Conservation (phyloP, 2,329 filamentous ascomycete species). For the Penicillium sclerotigenum region DNA sequence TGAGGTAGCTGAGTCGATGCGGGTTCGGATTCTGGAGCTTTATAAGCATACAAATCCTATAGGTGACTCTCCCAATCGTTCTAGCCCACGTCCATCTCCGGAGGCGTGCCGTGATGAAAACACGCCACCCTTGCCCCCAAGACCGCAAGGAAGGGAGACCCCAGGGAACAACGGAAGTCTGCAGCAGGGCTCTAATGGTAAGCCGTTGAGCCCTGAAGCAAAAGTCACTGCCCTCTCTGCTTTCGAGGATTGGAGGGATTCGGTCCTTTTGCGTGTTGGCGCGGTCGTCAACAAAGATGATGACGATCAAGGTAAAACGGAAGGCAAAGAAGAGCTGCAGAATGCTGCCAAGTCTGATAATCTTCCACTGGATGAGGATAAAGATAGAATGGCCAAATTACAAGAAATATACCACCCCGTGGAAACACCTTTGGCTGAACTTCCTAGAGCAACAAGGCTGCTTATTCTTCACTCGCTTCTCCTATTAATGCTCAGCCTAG, state of each 20-base stretch:
- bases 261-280: conserved; percentile 66
- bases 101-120: conserved; percentile 9
- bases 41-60: conserved; percentile 30
- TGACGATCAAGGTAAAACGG: conserved; percentile 39
- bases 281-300: conserved; percentile 61
- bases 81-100: background rate
- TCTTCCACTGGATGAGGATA: conserved; percentile 24
- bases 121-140: conserved; percentile 11
- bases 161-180: background rate
- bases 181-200: conserved; percentile 8
- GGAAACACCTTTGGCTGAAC: conserved; percentile 53
- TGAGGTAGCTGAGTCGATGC: conserved; percentile 41
- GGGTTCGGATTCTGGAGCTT: conserved; percentile 36
- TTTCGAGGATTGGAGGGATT: conserved; percentile 77
- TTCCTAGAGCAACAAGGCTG: conserved; percentile 49
- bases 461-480: conserved; percentile 70
- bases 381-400: conserved; percentile 27
- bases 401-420: conserved; percentile 55
- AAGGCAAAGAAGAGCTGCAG: conserved; percentile 25
- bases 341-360: conserved; percentile 21
- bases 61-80: background rate
- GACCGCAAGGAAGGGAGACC: conserved; percentile 4
- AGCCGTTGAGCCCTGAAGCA: conserved; percentile 49
- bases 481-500: conserved; percentile 69
- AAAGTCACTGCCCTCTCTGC: conserved; percentile 60